Percentiles rank a stretch among this genome's conserved stretches.
Evolutionary conservation across 2,329 filamentous ascomycete species (phyloP).

Genomic region (Incumbomyces delicatus): DNA sequence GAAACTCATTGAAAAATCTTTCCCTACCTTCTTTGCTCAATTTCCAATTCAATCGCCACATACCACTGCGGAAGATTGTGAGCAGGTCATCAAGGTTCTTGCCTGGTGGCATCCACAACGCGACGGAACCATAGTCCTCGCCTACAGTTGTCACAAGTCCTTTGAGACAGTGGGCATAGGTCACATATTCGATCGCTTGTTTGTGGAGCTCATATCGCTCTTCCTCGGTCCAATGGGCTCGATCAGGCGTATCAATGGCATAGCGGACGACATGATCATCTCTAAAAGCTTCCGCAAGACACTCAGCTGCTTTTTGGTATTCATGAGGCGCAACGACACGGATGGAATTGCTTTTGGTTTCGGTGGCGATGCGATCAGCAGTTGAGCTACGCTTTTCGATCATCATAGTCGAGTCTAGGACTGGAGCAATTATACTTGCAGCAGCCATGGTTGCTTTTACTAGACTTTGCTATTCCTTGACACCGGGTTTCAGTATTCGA

Average conservation of each 20-base stretch:
- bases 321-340: slow-evolving; percentile 57
- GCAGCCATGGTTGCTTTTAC: slow-evolving; percentile 18
- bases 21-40: slow-evolving; percentile 61
- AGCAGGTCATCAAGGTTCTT: slow-evolving; percentile 62
- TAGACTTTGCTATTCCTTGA: slow-evolving; percentile 8
- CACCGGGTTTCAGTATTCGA: slow-evolving; percentile 5
- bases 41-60: slow-evolving; percentile 68
- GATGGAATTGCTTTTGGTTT: slow-evolving; percentile 32
- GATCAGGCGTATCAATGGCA: slow-evolving; percentile 57
- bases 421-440: slow-evolving; percentile 15
- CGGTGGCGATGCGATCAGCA: slow-evolving; percentile 9
- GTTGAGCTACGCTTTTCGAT: slow-evolving; percentile 17
- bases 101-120: slow-evolving; percentile 70
- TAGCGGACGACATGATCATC: slow-evolving; percentile 66
- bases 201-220: slow-evolving; percentile 67
- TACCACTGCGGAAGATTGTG: slow-evolving; percentile 62
- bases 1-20: slow-evolving; percentile 68
- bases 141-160: slow-evolving; percentile 67
- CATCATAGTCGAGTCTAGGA: slow-evolving; percentile 17
- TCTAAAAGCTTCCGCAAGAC: slow-evolving; percentile 68
- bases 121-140: slow-evolving; percentile 65
- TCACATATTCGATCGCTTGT: slow-evolving; percentile 67
- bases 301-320: slow-evolving; percentile 59
- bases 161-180: slow-evolving; percentile 63
- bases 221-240: slow-evolving; percentile 52